Conservation (phyloP, 306 rosid species). For the Inga laurina region DNA sequence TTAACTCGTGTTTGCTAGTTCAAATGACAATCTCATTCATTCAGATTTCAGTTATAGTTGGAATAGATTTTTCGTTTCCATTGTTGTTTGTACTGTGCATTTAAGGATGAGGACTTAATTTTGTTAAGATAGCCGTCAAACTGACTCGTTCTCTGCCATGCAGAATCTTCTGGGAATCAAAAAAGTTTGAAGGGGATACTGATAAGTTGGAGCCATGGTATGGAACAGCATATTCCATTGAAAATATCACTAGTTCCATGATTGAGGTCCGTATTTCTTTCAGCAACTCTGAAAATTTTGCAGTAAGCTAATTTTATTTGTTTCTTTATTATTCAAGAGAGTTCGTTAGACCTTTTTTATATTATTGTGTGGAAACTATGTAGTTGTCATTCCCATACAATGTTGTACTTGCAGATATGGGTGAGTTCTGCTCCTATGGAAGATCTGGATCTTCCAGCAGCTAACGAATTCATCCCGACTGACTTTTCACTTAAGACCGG, state of each 20-base stretch:
- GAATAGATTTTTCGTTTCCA: not conserved
- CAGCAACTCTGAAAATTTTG: constrained; percentile 17
- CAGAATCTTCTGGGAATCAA: constrained; percentile 96
- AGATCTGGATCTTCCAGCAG: constrained; percentile 79
- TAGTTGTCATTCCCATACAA: constrained; percentile 27
- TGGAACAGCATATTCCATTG: constrained; percentile 78
- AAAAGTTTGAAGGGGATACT: constrained; percentile 71
- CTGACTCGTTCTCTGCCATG: no score
- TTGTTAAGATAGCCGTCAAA: constrained; percentile 21
- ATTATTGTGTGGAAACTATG: constrained; percentile 21
- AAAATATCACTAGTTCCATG: constrained; percentile 54
- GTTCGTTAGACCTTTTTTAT: constrained; percentile 22
- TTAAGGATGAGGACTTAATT: not conserved
- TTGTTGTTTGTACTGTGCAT: constrained; percentile 17
- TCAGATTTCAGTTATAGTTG: not conserved
- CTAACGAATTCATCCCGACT: constrained; percentile 78
- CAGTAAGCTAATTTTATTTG: constrained; percentile 20
- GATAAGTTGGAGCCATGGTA: constrained; percentile 91
- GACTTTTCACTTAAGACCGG: constrained; percentile 72
- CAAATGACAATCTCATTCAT: constrained; percentile 21
- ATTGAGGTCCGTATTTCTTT: constrained; percentile 65
- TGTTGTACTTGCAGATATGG: constrained; percentile 70
- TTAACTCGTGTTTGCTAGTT: no score
- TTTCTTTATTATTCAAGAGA: constrained; percentile 25
- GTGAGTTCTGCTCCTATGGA: constrained; percentile 63